Conservation (phyloP, 345 rosid genomes). For the Lepidium didymum region DNA sequence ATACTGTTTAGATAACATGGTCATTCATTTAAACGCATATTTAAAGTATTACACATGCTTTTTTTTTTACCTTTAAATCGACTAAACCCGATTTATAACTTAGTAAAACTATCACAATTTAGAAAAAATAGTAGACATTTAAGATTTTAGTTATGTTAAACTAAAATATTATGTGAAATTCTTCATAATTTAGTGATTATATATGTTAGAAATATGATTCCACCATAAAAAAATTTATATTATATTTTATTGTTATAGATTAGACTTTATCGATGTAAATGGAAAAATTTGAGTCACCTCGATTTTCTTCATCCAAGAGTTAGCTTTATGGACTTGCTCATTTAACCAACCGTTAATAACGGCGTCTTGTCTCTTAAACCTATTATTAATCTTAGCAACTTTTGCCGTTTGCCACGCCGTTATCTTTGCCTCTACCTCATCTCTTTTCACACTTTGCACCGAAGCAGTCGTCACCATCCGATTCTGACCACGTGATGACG, state of each 20-base stretch:
- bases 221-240: too few species aligned
- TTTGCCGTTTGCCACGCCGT: slow-evolving; percentile 93
- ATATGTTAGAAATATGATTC: too few species aligned
- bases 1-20: not conserved
- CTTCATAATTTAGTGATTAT: too few species aligned
- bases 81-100: too few species aligned
- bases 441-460: slow-evolving; percentile 81
- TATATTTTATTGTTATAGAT: too few species aligned
- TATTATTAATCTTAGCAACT: slow-evolving; percentile 75
- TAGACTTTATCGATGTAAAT: too few species aligned
- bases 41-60: too few species aligned
- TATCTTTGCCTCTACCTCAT: slow-evolving; percentile 90
- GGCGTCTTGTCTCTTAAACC: slow-evolving; percentile 95
- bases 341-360: slow-evolving; percentile 83
- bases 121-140: too few species aligned
- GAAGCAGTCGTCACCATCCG: slow-evolving; percentile 34
- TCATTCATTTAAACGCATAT: not conserved
- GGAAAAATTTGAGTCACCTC: slow-evolving; percentile 78
- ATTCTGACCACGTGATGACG: slow-evolving; percentile 13
- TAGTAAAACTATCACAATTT: too few species aligned
- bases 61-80: too few species aligned
- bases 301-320: slow-evolving; percentile 83
- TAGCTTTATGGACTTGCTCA: slow-evolving; percentile 73
- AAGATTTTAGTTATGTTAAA: too few species aligned
- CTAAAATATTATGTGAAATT: too few species aligned